Percentiles rank a stretch among this genome's conserved stretches.
Evolutionary conservation across 1,284 basidiomycete genomes (phyloP).

Genomic region (Boletus albobrunnescens): DNA sequence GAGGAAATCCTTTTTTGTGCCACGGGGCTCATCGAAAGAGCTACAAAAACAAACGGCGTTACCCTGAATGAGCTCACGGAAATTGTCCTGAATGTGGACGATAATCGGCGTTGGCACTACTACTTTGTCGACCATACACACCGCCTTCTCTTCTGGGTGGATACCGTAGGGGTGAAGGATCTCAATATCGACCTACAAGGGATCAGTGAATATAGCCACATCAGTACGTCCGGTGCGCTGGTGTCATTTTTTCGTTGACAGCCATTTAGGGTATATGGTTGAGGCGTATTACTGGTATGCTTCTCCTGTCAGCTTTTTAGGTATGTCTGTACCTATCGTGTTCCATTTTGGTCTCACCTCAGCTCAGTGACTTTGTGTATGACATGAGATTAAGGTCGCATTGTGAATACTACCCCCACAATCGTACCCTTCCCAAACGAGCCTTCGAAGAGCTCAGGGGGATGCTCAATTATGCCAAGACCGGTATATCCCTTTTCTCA

Average conservation of each 20-base stretch:
- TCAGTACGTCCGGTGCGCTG: slow-evolving; percentile 11
- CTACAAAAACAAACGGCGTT: no score
- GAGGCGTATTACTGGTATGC: slow-evolving; percentile 16
- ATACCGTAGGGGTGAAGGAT: not conserved
- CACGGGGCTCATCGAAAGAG: no score
- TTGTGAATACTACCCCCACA: slow-evolving; percentile 23
- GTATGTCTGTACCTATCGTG: not conserved
- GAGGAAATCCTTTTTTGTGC: no score
- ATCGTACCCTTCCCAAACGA: slow-evolving; percentile 5
- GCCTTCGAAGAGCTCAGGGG: slow-evolving; percentile 18
- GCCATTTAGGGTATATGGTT: slow-evolving; percentile 14
- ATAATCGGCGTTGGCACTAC: slow-evolving; percentile 8
- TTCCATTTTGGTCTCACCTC: not conserved
- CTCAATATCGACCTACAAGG: slow-evolving; percentile 8
- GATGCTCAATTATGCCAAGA: slow-evolving; percentile 21
- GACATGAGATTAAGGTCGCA: slow-evolving; percentile 13
- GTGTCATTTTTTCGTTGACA: slow-evolving; percentile 4
- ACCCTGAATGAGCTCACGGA: no score
- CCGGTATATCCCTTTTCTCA: slow-evolving; percentile 6
- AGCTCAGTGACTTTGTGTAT: no score
- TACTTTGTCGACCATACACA: slow-evolving; percentile 21
- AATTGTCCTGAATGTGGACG: no score
- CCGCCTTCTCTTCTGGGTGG: slow-evolving; percentile 22
- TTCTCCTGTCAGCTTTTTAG: not conserved
- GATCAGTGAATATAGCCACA: slow-evolving; percentile 9